phyloP scores from a whole-genome alignment of 305 asterid genomes.

The Plantago lanceolata region DNA sequence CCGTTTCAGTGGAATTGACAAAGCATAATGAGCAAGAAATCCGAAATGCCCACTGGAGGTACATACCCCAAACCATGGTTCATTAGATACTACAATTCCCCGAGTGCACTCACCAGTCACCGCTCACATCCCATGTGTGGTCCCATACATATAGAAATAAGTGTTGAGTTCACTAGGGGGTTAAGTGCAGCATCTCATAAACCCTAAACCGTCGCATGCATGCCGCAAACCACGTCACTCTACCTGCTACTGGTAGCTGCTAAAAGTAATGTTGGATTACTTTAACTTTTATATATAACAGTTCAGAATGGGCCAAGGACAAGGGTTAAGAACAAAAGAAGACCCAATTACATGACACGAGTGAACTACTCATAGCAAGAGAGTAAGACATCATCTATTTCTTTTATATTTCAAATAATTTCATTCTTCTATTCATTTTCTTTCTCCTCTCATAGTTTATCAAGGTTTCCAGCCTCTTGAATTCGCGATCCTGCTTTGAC shows the following conservation, averaged over 20 bases:
- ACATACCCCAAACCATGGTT: neutral
- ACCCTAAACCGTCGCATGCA: neutral
- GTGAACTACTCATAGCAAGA: conserved; percentile 3
- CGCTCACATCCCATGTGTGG: too few relatives aligned
- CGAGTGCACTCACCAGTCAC: neutral
- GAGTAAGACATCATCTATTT: conserved; percentile 15
- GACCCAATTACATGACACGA: neutral
- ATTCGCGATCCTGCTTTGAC: conserved; percentile 36
- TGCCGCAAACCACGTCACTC: neutral
- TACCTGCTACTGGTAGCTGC: neutral
- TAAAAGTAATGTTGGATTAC: neutral
- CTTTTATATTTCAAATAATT: conserved; percentile 10
- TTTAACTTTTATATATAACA: neutral
- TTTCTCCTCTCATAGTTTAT: conserved; percentile 31
- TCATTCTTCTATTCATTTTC: conserved; percentile 21
- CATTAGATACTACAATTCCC: neutral
- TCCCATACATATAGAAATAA: too few relatives aligned
- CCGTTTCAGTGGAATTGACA: neutral
- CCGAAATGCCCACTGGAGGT: neutral
- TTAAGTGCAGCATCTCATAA: neutral
- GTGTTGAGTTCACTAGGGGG: too few relatives aligned
- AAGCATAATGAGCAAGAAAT: neutral
- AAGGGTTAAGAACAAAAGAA: neutral
- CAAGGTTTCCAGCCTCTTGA: conserved; percentile 35
- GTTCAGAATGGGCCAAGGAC: neutral